Evolutionary conservation across 2,329 filamentous ascomycete species (phyloP).

Genomic region (Plenodomus tracheiphilus): DNA sequence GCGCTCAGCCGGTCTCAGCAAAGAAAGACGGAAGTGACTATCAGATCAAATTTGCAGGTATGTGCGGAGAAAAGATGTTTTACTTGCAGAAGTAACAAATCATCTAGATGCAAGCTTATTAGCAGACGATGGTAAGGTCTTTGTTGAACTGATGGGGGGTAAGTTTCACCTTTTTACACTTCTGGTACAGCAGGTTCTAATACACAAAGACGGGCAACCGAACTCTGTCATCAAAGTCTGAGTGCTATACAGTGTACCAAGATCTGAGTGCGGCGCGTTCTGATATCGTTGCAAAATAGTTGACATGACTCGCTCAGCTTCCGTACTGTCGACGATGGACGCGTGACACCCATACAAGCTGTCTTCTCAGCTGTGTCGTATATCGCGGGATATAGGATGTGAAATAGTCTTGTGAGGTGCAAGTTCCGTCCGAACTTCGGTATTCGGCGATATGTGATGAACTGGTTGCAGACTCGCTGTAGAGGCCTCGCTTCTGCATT

Average conservation of each 20-base stretch:
- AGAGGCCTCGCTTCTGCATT: neutral
- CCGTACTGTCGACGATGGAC: neutral
- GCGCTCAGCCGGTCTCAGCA: slow-evolving; percentile 17
- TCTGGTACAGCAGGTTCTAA: neutral
- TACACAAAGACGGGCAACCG: neutral
- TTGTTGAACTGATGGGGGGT: slow-evolving; percentile 23
- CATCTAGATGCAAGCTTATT: slow-evolving; percentile 13
- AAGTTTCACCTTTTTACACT: neutral
- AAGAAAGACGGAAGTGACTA: slow-evolving; percentile 19
- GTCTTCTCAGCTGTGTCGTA: too few relatives aligned
- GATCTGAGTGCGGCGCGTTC: too few relatives aligned
- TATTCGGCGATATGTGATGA: neutral
- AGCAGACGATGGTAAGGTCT: slow-evolving; percentile 17
- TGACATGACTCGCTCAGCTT: neutral
- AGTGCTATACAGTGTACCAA: too few relatives aligned
- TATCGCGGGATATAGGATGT: too few relatives aligned
- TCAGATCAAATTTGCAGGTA: slow-evolving; percentile 22
- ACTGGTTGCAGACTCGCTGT: neutral
- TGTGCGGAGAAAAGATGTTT: neutral
- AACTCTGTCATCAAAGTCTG: neutral
- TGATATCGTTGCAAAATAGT: too few relatives aligned
- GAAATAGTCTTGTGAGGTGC: neutral
- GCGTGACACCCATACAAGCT: neutral
- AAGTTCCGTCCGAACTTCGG: neutral
- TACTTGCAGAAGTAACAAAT: neutral